Conservation (phyloP, 2,329 filamentous ascomycete genomes). For the Fusarium foetens region DNA sequence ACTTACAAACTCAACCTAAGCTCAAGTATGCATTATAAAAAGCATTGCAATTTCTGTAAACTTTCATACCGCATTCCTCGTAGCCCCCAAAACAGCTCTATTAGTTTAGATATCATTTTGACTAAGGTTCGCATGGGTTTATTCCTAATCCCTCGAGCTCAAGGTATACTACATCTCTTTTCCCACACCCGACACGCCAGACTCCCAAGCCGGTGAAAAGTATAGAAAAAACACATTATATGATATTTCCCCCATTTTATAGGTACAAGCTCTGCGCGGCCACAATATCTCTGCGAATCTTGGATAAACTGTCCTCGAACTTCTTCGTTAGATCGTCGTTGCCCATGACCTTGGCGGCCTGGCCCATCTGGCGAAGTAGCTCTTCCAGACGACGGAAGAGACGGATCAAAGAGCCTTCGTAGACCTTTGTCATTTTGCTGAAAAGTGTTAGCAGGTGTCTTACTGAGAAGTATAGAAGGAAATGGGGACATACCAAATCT, state of each 20-base stretch:
- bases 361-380: slow-evolving; percentile 91
- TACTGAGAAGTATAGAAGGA: not conserved
- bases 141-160: slow-evolving; percentile 29
- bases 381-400: slow-evolving; percentile 96
- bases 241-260: slow-evolving; percentile 53
- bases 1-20: not conserved
- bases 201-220: slow-evolving; percentile 39
- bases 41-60: not conserved
- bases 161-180: slow-evolving; percentile 23
- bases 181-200: slow-evolving; percentile 38
- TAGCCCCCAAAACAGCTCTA: slow-evolving; percentile 6
- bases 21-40: rapidly evolving
- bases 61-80: not conserved
- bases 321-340: slow-evolving; percentile 92
- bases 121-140: slow-evolving; percentile 30
- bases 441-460: slow-evolving; percentile 34
- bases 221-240: slow-evolving; percentile 38
- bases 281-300: slow-evolving; percentile 93
- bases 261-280: slow-evolving; percentile 94
- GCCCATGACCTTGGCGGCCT: slow-evolving; percentile 97
- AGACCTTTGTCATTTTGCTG: slow-evolving; percentile 99
- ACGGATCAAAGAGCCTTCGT: slow-evolving; percentile 95
- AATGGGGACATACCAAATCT: slow-evolving; percentile 77
- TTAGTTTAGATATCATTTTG: slow-evolving; percentile 19
- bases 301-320: slow-evolving; percentile 85